phyloP scores from a whole-genome alignment of 208 protist genomes.

The Endotrypanum monterogeii region DNA sequence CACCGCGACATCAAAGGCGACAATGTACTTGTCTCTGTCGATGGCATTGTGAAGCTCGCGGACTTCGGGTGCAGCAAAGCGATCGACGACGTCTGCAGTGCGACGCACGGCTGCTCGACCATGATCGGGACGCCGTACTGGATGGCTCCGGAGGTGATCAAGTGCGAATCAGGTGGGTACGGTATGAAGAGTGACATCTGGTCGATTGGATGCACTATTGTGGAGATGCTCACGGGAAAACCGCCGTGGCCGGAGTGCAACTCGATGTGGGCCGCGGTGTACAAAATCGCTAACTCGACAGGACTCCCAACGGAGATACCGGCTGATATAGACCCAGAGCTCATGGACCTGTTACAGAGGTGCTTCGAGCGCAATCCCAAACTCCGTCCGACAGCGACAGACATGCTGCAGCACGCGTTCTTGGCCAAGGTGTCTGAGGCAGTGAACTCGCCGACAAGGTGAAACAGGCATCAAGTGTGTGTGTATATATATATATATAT shows the following conservation, averaged over 20 bases:
- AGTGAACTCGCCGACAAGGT: not conserved
- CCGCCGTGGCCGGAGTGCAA: slow-evolving; percentile 92
- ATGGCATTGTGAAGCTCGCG: slow-evolving; percentile 89
- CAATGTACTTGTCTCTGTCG: slow-evolving; percentile 87
- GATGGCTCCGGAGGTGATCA: slow-evolving; percentile 94
- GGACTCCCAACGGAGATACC: slow-evolving; percentile 87
- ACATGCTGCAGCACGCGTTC: slow-evolving; percentile 78
- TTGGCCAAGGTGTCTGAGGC: slow-evolving; percentile 36
- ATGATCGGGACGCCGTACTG: slow-evolving; percentile 92
- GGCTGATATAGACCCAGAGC: slow-evolving; percentile 63
- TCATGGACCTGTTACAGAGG: slow-evolving; percentile 73
- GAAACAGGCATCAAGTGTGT: not conserved
- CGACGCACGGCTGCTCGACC: slow-evolving; percentile 73
- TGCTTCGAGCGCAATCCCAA: slow-evolving; percentile 87
- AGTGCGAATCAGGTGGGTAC: slow-evolving; percentile 88
- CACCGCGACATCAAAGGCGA: slow-evolving; percentile 93
- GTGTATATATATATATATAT: not conserved
- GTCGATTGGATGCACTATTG: slow-evolving; percentile 93
- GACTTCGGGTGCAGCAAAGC: slow-evolving; percentile 93
- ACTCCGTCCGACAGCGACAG: slow-evolving; percentile 59
- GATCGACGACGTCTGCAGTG: slow-evolving; percentile 84
- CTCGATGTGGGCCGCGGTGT: slow-evolving; percentile 86
- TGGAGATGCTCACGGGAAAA: slow-evolving; percentile 93
- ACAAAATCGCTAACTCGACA: slow-evolving; percentile 87
- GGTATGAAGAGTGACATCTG: slow-evolving; percentile 94